phyloP scores from a whole-genome alignment of 179 eudicot species.

The Sideroxylon spinosum region DNA sequence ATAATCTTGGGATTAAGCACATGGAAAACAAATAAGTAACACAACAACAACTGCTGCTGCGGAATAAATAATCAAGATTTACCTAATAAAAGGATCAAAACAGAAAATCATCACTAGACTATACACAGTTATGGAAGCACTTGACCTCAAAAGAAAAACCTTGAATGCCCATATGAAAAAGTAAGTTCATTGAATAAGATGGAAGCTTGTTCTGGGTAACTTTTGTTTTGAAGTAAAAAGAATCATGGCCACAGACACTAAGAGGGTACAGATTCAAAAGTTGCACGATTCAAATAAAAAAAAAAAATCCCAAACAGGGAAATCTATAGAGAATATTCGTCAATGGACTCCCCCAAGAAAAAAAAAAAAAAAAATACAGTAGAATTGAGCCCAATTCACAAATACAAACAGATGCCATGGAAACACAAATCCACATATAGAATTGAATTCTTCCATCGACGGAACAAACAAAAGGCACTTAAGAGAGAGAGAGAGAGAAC shows the following conservation, averaged over 20 bases:
- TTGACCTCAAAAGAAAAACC: not conserved
- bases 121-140: not conserved
- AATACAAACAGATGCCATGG: not conserved
- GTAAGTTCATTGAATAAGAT: not conserved
- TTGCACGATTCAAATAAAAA: not conserved
- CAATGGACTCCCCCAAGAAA: not conserved
- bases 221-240: slow-evolving; percentile 3
- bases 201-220: not conserved
- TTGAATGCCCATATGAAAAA: too few relatives aligned
- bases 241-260: not conserved
- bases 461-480: not conserved
- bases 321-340: not conserved
- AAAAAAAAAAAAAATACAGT: not conserved
- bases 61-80: not conserved
- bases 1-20: not conserved
- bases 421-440: not conserved
- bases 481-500: not conserved
- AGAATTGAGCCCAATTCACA: not conserved
- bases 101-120: not conserved
- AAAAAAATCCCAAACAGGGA: not conserved
- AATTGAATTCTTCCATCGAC: not conserved
- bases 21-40: not conserved
- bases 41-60: not conserved
- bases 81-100: not conserved
- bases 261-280: not conserved